Base-by-base conservation (phyloP, 148 eudicot species). In the Drosera capensis region DNA sequence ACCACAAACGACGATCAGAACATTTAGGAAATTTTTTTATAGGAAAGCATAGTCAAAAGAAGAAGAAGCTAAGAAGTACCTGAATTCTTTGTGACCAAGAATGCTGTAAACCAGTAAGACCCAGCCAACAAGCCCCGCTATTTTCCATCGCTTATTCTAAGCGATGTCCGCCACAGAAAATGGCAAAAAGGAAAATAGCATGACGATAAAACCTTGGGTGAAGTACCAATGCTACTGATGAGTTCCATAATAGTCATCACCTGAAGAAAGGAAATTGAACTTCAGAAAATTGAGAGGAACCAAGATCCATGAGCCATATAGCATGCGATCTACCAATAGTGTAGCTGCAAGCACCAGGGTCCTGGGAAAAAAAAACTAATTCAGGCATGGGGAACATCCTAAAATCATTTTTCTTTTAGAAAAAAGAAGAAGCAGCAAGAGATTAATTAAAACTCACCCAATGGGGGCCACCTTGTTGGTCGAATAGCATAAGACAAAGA, bases 211-310 rank as follows among this genome's bases (percentile, higher is more conserved):
- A 34, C 99, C 99, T 68, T 90, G 95, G 23, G 76, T 73, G 66
- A 90, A 68, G 75, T 84, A 90, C 99, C 99, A 90, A 58, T 90
- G 95, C 95, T 93, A 90, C 18, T 54, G 55, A 54, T 90, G 99
- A 67, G 99, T 90, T 70, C 99, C 99, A 52, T 90, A 90, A 57
- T 90, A 90, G 80, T 90, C 95, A 54, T 93, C 99, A 20, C 99
- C 99, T 58, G 99, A 67, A 14, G 95, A 90, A 49, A 90, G 71
- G 64, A 90, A 80, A 71, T 90, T 90, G 79, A 90, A 90, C 61
- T 70, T 90, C 41, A 90, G 65, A 70, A 90, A 90, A 53, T 90
- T 90, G 24, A 78, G 66, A 57, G 95, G 99, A 14, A 90, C 99
- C 36, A 84, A 47, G 48, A 78, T 68, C 99, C 99, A 90, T 23